Evolutionary conservation across 192 early-diverging fungal genomes (phyloP), one percentile per base, ranked within the genome.

Genomic region (Lunasporangiospora selenospora): DNA sequence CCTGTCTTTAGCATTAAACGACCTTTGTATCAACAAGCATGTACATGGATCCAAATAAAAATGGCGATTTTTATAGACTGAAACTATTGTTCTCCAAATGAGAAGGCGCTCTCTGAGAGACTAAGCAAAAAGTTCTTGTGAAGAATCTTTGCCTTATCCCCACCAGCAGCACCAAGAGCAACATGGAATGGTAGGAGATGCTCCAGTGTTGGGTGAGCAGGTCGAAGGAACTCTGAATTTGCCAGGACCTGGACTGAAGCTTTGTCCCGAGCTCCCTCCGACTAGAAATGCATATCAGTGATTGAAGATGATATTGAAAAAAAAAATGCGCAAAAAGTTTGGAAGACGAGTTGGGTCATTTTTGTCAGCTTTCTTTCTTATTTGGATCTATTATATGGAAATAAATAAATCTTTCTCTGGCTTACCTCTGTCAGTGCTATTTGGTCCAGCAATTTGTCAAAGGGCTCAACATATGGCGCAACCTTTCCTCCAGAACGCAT

Each of bases 181-280:
- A 89, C 80, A 77, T 89, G 87, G 62, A 88, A 75, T 13, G 89
- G 89, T 10, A 91, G 51, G 16, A 91, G 59, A 62, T 91, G 89
- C 29, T 91, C 89, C 19, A 85, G 62, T 0, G 87, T 84, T 18
- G 89, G 89, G 61, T 91, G 89, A 27, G 81, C 83, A 23, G 75
- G 56, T 55, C 77, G 61, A 45, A 89, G 60, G 8, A 52, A 23
- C 18, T 71, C 51, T 2, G 84, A 84, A 18, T 64, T 19, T 0
- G 67, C 66, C 62, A 90, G 66, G 19, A 66, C 77, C 9, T 66
- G 43, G 2, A 82, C 50, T 0, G 71, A 79, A 16, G 58, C 24
- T 15, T 69, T 53, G 11, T 50, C 37, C 29, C 88, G 81, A 5
- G 77, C 64, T 0, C 69, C 70, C 6, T 76, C 60, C 41, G 75